Percentiles rank a stretch among this genome's conserved stretches.
phyloP scores from a whole-genome alignment of 2,329 filamentous ascomycete species.

The Monosporascus sp. region DNA sequence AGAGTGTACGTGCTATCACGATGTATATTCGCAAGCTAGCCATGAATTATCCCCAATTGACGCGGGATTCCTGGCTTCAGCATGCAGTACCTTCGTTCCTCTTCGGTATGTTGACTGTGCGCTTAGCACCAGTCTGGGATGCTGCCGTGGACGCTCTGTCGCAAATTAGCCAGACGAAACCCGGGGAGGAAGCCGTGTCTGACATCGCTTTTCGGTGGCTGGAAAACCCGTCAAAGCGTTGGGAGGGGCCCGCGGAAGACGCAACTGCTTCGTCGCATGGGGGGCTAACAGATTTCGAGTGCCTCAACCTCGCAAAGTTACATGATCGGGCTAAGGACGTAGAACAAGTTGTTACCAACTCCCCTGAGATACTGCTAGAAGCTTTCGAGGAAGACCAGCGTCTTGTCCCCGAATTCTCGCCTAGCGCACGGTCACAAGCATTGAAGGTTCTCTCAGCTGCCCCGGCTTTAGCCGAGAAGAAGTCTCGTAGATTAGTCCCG shows the following conservation, averaged over 20 bases:
- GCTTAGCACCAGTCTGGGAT: constrained; percentile 81
- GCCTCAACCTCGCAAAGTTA: constrained; percentile 64
- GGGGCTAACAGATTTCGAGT: constrained; percentile 72
- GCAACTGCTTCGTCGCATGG: constrained; percentile 27
- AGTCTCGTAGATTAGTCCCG: constrained; percentile 78
- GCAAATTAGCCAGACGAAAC: constrained; percentile 62
- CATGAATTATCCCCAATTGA: constrained; percentile 53
- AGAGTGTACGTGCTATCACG: constrained; percentile 69
- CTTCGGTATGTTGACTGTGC: constrained; percentile 84
- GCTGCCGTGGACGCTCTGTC: constrained; percentile 73
- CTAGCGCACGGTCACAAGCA: constrained; percentile 67
- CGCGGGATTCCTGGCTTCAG: constrained; percentile 58
- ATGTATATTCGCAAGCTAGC: constrained; percentile 82
- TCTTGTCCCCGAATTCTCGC: constrained; percentile 41
- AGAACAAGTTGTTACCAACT: constrained; percentile 46
- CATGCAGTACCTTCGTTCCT: constrained; percentile 74
- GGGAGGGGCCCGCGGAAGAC: constrained; percentile 37
- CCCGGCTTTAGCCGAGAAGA: constrained; percentile 76
- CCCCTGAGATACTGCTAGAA: constrained; percentile 53
- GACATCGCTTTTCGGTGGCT: constrained; percentile 77
- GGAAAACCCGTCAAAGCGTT: constrained; percentile 48
- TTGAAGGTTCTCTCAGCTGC: constrained; percentile 70
- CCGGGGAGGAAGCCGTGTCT: constrained; percentile 67
- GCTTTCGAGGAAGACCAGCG: constrained; percentile 62
- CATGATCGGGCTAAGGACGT: constrained; percentile 45